Percentiles rank a stretch among this genome's conserved stretches.
These are phyloP conservation scores for Plasmodium gonderi DNA, from an alignment of 169 alveolate genomes.

Conservation along the genomic window DNA sequence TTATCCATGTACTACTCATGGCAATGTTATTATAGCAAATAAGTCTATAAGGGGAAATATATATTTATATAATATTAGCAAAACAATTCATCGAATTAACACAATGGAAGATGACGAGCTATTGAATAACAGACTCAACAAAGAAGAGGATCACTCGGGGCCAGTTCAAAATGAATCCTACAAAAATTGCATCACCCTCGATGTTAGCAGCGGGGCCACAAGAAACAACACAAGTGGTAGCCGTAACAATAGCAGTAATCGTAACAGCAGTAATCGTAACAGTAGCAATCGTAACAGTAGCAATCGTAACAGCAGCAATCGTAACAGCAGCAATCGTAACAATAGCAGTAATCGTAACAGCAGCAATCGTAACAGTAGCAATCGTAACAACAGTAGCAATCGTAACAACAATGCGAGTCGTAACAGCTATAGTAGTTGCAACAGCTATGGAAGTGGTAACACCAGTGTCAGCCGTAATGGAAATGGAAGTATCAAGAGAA, in stretches of 20 bases:
- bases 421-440: too few species aligned
- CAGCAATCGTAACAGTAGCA: too few species aligned
- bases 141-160: neutral
- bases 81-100: conserved; percentile 48
- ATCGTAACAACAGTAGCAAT: too few species aligned
- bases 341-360: neutral
- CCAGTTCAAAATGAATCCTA: neutral
- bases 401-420: too few species aligned
- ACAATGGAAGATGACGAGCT: conserved; percentile 18
- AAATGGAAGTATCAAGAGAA: too few species aligned
- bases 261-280: neutral
- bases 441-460: too few species aligned
- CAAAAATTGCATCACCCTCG: neutral
- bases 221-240: neutral
- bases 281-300: neutral
- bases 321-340: neutral
- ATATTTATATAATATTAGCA: conserved; percentile 17
- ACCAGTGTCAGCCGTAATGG: too few species aligned
- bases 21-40: conserved; percentile 32
- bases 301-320: neutral
- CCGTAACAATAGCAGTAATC: neutral
- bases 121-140: neutral
- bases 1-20: conserved; percentile 4
- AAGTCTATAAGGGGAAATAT: conserved; percentile 38
- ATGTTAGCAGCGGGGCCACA: neutral